These are phyloP conservation scores for Ophiostoma montium DNA, from an alignment of 2,329 filamentous ascomycete species.

Conservation along the genomic window DNA sequence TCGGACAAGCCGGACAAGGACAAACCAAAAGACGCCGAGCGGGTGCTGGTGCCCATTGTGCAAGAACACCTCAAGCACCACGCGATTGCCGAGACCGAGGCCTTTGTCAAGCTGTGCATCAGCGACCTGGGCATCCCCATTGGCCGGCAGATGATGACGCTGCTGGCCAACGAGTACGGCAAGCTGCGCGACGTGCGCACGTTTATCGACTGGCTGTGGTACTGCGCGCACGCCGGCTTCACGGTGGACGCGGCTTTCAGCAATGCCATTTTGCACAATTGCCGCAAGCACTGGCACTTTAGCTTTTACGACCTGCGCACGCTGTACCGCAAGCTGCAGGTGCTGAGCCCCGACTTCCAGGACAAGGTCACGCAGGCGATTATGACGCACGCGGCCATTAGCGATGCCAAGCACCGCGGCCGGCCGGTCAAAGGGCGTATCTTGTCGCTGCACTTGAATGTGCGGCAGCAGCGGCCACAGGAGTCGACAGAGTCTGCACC, in stretches of 20 bases:
- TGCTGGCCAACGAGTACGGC: conserved; percentile 30
- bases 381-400: conserved; percentile 20
- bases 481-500: background rate
- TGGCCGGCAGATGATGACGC: conserved; percentile 23
- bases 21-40: conserved; percentile 15
- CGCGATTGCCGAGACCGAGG: conserved; percentile 25
- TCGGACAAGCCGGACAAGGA: background rate
- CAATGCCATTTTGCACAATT: conserved; percentile 26
- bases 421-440: conserved; percentile 14
- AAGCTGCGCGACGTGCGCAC: conserved; percentile 23
- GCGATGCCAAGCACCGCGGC: conserved; percentile 16
- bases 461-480: background rate
- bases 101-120: conserved; percentile 32
- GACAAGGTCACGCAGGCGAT: conserved; percentile 23
- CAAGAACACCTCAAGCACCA: conserved; percentile 26
- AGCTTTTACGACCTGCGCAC: conserved; percentile 21
- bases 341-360: conserved; percentile 19
- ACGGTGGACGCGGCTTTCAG: conserved; percentile 23
- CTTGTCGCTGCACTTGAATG: conserved; percentile 14
- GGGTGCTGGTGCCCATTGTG: conserved; percentile 24
- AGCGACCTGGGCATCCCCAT: conserved; percentile 22
- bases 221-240: conserved; percentile 24
- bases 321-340: conserved; percentile 22
- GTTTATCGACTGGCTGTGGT: conserved; percentile 27
- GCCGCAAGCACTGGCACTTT: conserved; percentile 24